A percentile compares a stretch with the other conserved stretches of the same genome.
These are phyloP conservation scores for Pythium brachiatum DNA, from an alignment of 352 stramenopile species.

Conservation along the genomic window DNA sequence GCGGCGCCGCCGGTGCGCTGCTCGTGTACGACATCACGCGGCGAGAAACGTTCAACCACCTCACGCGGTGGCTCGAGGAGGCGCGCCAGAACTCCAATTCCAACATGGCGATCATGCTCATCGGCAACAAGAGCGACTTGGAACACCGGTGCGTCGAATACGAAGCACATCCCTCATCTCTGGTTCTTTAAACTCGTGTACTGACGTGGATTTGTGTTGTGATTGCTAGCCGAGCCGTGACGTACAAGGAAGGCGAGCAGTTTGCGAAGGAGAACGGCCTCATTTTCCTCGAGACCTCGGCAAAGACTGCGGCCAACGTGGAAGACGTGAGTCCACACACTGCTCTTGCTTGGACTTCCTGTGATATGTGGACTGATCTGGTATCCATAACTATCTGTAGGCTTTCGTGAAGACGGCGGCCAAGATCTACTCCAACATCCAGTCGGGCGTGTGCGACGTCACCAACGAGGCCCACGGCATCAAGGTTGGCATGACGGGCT, in stretches of 20 bases:
- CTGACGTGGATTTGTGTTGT: slow-evolving; percentile 1
- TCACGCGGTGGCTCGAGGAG: slow-evolving; percentile 98
- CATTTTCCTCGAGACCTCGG: slow-evolving; percentile 99
- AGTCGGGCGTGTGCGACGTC: slow-evolving; percentile 92
- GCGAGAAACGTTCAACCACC: slow-evolving; percentile 99
- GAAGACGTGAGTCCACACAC: slow-evolving; percentile 87
- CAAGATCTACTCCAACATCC: slow-evolving; percentile 97
- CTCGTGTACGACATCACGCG: slow-evolving; percentile 99
- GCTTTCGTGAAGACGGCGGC: slow-evolving; percentile 95
- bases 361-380: too few species aligned
- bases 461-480: slow-evolving; percentile 93
- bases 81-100: slow-evolving; percentile 97
- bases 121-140: slow-evolving; percentile 98
- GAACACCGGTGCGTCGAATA: slow-evolving; percentile 83
- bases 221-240: slow-evolving; percentile 85
- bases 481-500: slow-evolving; percentile 88
- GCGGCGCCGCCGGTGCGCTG: slow-evolving; percentile 95
- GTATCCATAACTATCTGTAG: too few species aligned
- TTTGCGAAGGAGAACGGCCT: slow-evolving; percentile 99
- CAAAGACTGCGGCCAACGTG: slow-evolving; percentile 99
- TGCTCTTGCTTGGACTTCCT: slow-evolving; percentile 25
- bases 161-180: too few species aligned
- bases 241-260: slow-evolving; percentile 96
- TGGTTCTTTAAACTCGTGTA: too few species aligned
- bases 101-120: slow-evolving; percentile 99